Conservation (phyloP, 345 rosid genomes). For the Ceriops zippeliana region DNA sequence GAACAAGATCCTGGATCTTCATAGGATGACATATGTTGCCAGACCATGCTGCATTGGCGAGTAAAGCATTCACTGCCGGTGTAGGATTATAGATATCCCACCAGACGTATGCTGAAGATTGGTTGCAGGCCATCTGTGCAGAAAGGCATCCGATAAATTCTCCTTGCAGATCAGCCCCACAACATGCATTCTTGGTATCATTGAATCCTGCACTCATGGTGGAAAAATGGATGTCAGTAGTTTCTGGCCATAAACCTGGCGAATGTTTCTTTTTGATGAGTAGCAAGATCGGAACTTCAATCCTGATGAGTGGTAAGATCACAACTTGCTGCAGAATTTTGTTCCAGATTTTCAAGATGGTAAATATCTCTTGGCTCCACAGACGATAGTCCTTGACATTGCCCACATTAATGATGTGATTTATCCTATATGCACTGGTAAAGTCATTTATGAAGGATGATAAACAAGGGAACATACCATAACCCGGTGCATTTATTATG, state of each 20-base stretch:
- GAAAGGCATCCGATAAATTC: conserved; percentile 52
- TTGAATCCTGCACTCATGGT: conserved; percentile 40
- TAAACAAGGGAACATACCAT: conserved; percentile 29
- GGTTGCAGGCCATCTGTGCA: conserved; percentile 47
- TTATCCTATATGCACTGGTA: too few species aligned
- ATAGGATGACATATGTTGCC: conserved; percentile 56
- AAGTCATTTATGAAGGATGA: not conserved
- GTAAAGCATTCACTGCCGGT: conserved; percentile 39
- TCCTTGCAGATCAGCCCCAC: conserved; percentile 47
- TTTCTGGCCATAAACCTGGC: too few species aligned
- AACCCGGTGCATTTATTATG: conserved; percentile 32
- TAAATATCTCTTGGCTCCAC: not conserved
- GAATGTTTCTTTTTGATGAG: too few species aligned
- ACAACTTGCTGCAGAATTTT: too few species aligned
- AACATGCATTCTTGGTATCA: conserved; percentile 45
- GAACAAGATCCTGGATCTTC: conserved; percentile 33
- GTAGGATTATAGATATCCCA: conserved; percentile 76
- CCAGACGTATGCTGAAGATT: conserved; percentile 47
- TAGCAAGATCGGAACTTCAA: too few species aligned
- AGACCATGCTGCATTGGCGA: conserved; percentile 57
- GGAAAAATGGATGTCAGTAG: conserved; percentile 6
- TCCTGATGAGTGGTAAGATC: too few species aligned
- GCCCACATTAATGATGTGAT: too few species aligned
- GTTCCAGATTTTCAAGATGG: not conserved
- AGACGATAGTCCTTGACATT: not conserved